These are phyloP conservation scores for Coemansia sp. DNA, from an alignment of 192 early-diverging fungal genomes.

Conservation along the genomic window DNA sequence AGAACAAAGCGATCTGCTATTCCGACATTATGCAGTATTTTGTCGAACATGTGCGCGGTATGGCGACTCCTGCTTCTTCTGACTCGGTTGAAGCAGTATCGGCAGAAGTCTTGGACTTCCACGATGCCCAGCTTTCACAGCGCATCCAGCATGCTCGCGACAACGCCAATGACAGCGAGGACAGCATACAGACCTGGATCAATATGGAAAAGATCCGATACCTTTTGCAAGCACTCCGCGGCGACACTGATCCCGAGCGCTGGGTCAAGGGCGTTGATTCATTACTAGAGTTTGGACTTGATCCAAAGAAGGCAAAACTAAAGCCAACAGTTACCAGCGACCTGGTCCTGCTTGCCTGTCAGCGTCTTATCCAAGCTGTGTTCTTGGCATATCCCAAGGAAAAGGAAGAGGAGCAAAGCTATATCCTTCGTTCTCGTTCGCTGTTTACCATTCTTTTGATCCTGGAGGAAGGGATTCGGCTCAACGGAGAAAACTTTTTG, in stretches of 20 bases:
- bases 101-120: slow-evolving; percentile 6
- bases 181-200: slow-evolving; percentile 38
- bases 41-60: slow-evolving; percentile 13
- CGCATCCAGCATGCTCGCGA: slow-evolving; percentile 15
- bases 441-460: slow-evolving; percentile 58
- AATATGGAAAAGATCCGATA: slow-evolving; percentile 47
- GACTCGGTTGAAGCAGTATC: neutral
- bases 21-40: slow-evolving; percentile 45
- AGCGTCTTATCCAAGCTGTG: slow-evolving; percentile 37
- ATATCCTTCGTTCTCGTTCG: slow-evolving; percentile 15
- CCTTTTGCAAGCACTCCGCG: slow-evolving; percentile 33
- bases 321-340: slow-evolving; percentile 43
- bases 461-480: slow-evolving; percentile 71
- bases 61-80: neutral
- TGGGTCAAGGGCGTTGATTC: slow-evolving; percentile 22
- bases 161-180: slow-evolving; percentile 9
- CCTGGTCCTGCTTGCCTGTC: slow-evolving; percentile 37
- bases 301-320: slow-evolving; percentile 19
- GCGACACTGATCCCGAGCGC: slow-evolving; percentile 20
- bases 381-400: slow-evolving; percentile 26
- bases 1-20: slow-evolving; percentile 51
- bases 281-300: slow-evolving; percentile 30
- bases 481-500: slow-evolving; percentile 79
- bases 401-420: neutral
- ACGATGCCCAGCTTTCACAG: slow-evolving; percentile 10